Evolutionary conservation across 2,329 filamentous ascomycete genomes (phyloP), one percentile per base, ranked within the genome.

Genomic region (Monosporascus sp.): DNA sequence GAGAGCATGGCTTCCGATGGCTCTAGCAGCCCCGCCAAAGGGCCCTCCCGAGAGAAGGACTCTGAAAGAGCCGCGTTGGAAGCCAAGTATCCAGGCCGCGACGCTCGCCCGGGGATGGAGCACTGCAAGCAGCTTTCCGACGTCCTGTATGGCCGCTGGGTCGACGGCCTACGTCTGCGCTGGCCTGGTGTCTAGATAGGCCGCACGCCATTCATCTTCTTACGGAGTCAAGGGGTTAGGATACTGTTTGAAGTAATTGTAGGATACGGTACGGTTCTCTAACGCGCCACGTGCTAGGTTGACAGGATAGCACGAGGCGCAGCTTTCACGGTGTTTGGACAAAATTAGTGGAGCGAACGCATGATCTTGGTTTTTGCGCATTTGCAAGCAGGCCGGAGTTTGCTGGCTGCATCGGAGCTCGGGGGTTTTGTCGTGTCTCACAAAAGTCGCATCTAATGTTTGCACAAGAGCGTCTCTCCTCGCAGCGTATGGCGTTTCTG

Each of bases 111-210:
- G 1, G 93, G 91, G 2, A 93, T 97, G 89, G 92, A 97, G 70
- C 93, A 97, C 71, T 89, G 88, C 60, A 90, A 91, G 66, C 85
- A 96, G 67, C 78, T 97, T 38, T 90, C 89, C 1, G 91, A 97
- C 68, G 89, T 96, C 20, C 80, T 99, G 20, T 97, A 97, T 72
- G 84, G 86, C 17, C 83, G 93, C 44, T 99, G 94, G 94, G 85
- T 87, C 3, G 89, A 95, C 54, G 91, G 91, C 2, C 74, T 97
- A 63, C 85, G 86, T 58, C 79, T 82, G 51, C 78, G 88, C 52
- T 92, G 88, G 88, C 78, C 46, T 65, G 50, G 50, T 51, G 20
- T 20, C 28, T 45, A 11, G 15, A 11, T 18, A 11, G 24, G 26
- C 14, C 8, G 5, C 4, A n/a, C 14, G 4, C 9, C 9, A 35